Evolutionary conservation across 495 filamentous ascomycete species (phyloP), one percentile per base, ranked within the genome.

Genomic region (Annulohypoxylon bovei): DNA sequence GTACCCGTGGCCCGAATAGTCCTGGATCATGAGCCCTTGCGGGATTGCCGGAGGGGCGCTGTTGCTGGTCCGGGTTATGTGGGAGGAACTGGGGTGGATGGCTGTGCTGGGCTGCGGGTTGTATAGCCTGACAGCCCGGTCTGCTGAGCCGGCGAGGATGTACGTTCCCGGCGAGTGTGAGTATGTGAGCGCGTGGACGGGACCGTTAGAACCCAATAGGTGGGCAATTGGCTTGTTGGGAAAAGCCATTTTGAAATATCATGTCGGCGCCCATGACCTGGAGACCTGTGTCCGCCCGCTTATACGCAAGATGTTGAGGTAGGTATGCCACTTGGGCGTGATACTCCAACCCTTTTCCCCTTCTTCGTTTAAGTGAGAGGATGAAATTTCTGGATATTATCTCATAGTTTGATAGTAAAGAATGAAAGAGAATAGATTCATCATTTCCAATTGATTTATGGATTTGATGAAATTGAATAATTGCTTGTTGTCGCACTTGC

Each of bases 1-100:
- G 85, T 98, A 94, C 70, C 92, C 93, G 83, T 99, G 95, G 2
- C 92, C 91, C 59, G 90, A 81, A 83, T 96, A 98, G 47, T 88
- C 90, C 77, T 97, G 93, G 79, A 98, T 91, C 0, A 92, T 89
- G 27, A 79, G 57, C 74, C 77, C 78, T 69, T 64, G 49, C 58
- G 80, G 80, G 65, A 79, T 65, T 65, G 46, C 40, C 2, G 30
- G 33, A 16, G 58, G 58, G 52, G 20, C 12, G 14, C 50, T 6
- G 32, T 6, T 32, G 72, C 44, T 32, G 62, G 73, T 72, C 65
- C 70, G 68, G 71, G 65, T 49, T 22, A 81, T 81, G 60, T 83
- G 75, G 50, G 75, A 49, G 22, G 78, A 72, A 18, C 73, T 64
- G 18, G 79, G 62, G 42, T 78, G 75, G 67, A 81, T 75, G 18